A percentile compares a stretch with the other conserved stretches of the same genome.
phyloP scores from a whole-genome alignment of 2,329 filamentous ascomycete genomes.

The Pestalotiopsis sp. region DNA sequence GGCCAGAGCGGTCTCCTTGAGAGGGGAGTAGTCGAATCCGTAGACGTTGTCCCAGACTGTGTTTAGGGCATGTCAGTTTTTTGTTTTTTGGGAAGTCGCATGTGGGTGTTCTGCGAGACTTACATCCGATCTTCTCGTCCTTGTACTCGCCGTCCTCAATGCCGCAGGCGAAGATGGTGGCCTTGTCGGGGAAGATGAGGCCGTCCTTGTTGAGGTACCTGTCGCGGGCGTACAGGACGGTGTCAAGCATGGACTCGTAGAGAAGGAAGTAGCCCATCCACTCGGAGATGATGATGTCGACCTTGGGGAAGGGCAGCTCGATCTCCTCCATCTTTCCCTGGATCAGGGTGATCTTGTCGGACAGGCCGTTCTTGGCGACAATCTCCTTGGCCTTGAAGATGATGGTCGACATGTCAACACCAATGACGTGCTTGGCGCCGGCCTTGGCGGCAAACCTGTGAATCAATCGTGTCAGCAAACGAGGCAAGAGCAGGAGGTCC shows the following conservation, averaged over 20 bases:
- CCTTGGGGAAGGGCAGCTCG: conserved; percentile 86
- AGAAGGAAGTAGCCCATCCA: conserved; percentile 99
- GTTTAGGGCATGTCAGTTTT: background rate
- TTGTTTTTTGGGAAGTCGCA: background rate
- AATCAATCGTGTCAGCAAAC: conserved; percentile 14
- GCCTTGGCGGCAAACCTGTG: conserved; percentile 92
- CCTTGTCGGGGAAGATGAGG: conserved; percentile 98
- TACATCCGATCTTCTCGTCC: conserved; percentile 99
- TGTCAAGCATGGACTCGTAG: conserved; percentile 99
- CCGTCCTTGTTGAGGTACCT: conserved; percentile 84
- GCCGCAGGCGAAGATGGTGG: conserved; percentile 93
- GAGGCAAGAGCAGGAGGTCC: background rate
- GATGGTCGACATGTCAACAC: conserved; percentile 99
- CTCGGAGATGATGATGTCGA: conserved; percentile 99
- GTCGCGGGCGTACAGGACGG: conserved; percentile 94
- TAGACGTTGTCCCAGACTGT: conserved; percentile 99
- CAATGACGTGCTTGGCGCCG: conserved; percentile 97
- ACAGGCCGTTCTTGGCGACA: conserved; percentile 87
- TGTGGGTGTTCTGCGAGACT: conserved; percentile 38
- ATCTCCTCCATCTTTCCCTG: conserved; percentile 99
- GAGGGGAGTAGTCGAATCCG: conserved; percentile 92
- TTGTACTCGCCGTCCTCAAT: conserved; percentile 99
- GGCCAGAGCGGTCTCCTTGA: conserved; percentile 90
- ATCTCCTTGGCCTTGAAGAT: conserved; percentile 98
- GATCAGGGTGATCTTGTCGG: conserved; percentile 93